phyloP scores from a whole-genome alignment of 1,284 basidiomycete species.

The Fomitiporia mediterranea region DNA sequence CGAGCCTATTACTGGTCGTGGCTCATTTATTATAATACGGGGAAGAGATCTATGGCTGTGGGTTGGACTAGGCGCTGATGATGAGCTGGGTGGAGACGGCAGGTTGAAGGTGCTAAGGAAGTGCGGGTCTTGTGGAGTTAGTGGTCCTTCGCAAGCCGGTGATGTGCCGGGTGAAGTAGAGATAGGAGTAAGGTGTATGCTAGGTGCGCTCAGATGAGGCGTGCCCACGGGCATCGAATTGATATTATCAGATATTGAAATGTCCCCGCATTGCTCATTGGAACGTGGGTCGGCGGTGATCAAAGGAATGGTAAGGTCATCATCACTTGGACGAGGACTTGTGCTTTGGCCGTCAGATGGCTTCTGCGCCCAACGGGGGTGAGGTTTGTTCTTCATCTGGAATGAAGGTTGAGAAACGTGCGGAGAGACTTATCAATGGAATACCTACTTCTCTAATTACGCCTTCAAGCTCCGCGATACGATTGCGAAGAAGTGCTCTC shows the following conservation, averaged over 20 bases:
- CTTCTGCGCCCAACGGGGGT: slow-evolving; percentile 55
- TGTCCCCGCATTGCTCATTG: background rate
- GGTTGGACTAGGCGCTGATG: slow-evolving; percentile 11
- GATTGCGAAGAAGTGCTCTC: slow-evolving; percentile 58
- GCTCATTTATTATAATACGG: background rate
- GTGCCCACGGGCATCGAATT: background rate
- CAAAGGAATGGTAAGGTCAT: background rate
- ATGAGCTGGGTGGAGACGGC: slow-evolving; percentile 15
- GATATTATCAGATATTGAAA: background rate
- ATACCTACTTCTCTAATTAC: slow-evolving; percentile 68
- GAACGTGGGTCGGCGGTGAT: background rate
- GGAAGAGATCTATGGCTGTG: slow-evolving; percentile 3
- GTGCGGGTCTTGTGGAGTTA: slow-evolving; percentile 17
- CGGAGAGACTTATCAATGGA: slow-evolving; percentile 1
- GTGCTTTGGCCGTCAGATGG: slow-evolving; percentile 25
- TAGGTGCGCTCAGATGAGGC: slow-evolving; percentile 2
- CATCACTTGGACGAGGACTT: slow-evolving; percentile 17
- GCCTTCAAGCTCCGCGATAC: slow-evolving; percentile 79
- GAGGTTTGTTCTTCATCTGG: slow-evolving; percentile 64
- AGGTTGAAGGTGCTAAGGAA: slow-evolving; percentile 8
- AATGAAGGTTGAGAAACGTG: slow-evolving; percentile 27
- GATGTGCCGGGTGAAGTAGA: slow-evolving; percentile 6
- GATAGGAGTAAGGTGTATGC: slow-evolving; percentile 4
- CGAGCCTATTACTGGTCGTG: background rate
- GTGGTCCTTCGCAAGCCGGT: slow-evolving; percentile 7